phyloP scores from a whole-genome alignment of 75 land plant genomes.

The Selaginella tamariscina region DNA sequence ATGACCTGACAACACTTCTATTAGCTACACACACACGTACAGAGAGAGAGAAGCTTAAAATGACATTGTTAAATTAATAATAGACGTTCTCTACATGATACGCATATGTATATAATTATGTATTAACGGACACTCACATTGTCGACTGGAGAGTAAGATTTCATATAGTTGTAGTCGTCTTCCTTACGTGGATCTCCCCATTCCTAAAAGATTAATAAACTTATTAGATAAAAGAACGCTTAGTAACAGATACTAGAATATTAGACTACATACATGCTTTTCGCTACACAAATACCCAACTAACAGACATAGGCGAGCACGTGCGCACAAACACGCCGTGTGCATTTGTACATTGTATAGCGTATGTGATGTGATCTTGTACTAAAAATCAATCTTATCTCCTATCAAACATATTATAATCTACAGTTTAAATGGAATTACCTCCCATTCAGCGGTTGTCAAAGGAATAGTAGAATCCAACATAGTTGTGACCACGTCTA shows the following conservation, averaged over 20 bases:
- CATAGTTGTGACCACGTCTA: conserved; percentile 96
- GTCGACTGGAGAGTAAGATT: conserved; percentile 95
- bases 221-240: not conserved
- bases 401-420: not conserved
- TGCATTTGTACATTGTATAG: no score
- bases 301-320: no score
- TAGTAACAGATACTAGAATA: not conserved
- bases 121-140: conserved; percentile 63
- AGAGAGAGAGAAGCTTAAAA: not conserved
- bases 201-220: conserved; percentile 41
- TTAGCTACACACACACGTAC: not conserved
- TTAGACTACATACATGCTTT: not conserved
- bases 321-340: no score
- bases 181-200: conserved; percentile 97
- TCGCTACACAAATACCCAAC: not conserved
- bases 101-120: no score
- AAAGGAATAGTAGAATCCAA: conserved; percentile 89
- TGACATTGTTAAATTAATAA: not conserved
- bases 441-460: conserved; percentile 99
- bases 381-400: no score
- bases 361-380: no score
- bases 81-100: no score
- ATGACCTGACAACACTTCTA: conserved; percentile 35
- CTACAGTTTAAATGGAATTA: conserved; percentile 13
- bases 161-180: conserved; percentile 82